phyloP scores from a whole-genome alignment of 2,329 filamentous ascomycete species.

The Colletotrichum filicis region DNA sequence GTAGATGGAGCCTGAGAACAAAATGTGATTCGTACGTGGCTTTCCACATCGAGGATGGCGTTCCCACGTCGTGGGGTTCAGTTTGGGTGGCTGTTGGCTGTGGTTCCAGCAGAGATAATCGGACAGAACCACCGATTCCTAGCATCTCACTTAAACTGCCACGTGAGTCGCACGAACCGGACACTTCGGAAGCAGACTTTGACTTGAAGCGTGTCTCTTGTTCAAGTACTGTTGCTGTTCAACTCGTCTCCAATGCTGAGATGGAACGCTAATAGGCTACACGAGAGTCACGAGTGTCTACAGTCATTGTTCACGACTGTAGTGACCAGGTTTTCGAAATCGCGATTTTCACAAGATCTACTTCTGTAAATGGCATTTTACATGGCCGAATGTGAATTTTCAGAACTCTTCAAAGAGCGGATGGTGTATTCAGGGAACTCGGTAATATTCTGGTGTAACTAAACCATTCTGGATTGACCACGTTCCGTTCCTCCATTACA shows the following conservation, averaged over 20 bases:
- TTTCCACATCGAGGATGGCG: neutral
- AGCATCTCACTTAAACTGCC: too few species aligned
- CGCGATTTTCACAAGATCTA: too few species aligned
- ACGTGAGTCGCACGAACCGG: too few species aligned
- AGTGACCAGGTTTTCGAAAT: too few species aligned
- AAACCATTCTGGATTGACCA: neutral
- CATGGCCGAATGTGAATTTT: too few species aligned
- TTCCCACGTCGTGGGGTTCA: neutral
- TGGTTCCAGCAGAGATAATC: neutral
- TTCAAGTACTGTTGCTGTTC: too few species aligned
- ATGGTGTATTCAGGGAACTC: neutral
- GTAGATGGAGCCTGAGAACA: neutral
- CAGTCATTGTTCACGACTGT: too few species aligned
- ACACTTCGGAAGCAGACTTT: neutral
- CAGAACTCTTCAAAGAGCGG: neutral
- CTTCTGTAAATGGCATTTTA: too few species aligned
- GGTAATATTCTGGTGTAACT: neutral
- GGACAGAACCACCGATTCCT: neutral
- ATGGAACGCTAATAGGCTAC: too few species aligned
- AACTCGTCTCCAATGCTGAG: too few species aligned
- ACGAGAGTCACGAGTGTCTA: too few species aligned
- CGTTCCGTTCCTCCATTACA: neutral
- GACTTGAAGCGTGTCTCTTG: too few species aligned
- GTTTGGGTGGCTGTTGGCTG: neutral
- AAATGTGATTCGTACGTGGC: neutral